Evolutionary conservation across 306 rosid species (phyloP).

Genomic region (Fragaria nilgerrensis): DNA sequence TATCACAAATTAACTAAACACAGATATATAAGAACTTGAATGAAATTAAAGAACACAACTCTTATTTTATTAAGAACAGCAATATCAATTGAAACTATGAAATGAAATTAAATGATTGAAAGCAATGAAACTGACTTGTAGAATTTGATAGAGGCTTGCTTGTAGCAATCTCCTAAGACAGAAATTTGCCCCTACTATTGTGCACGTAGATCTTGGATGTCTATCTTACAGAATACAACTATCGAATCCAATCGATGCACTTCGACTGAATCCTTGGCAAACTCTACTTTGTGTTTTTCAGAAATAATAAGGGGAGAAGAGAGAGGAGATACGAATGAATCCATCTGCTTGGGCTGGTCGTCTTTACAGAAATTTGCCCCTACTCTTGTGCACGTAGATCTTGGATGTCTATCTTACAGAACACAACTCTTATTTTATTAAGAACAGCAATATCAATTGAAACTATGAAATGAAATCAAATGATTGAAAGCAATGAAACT

Average conservation of each 20-base stretch:
- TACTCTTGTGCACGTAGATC: too few relatives aligned
- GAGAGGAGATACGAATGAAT: neutral
- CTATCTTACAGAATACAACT: neutral
- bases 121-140: neutral
- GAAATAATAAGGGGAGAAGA: neutral
- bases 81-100: neutral
- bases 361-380: too few relatives aligned
- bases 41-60: neutral
- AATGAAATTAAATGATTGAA: neutral
- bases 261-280: neutral
- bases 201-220: neutral
- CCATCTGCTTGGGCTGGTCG: too few relatives aligned
- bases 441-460: too few relatives aligned
- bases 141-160: neutral
- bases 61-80: too few relatives aligned
- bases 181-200: neutral
- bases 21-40: too few relatives aligned
- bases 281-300: neutral
- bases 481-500: too few relatives aligned
- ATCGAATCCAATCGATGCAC: neutral
- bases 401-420: too few relatives aligned
- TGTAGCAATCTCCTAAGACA: neutral
- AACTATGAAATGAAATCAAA: too few relatives aligned
- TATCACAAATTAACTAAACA: too few relatives aligned
- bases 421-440: too few relatives aligned